Evolutionary conservation across 768 basidiomycete species (phyloP).

Genomic region (Mrakia blollopis): DNA sequence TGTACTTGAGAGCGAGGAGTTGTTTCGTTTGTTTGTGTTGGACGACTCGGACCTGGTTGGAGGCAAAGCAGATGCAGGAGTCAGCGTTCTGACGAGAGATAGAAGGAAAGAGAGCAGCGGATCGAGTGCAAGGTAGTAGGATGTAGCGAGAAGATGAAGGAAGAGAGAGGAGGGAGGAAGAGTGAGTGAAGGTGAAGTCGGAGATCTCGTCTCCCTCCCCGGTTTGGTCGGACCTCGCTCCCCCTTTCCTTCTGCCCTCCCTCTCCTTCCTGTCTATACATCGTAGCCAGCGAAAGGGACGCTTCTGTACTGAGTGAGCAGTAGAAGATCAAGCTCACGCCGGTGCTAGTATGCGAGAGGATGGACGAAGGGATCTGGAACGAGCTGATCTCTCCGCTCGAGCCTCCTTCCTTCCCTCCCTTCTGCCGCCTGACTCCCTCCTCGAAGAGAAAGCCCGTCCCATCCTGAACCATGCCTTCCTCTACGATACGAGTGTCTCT

Average conservation of each 20-base stretch:
- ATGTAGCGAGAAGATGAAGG: background rate
- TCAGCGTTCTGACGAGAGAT: background rate
- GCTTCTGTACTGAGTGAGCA: no score
- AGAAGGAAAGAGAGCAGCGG: conserved; percentile 2
- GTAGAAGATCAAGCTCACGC: background rate
- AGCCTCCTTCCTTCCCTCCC: background rate
- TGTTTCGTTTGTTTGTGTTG: conserved; percentile 91
- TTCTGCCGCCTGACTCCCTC: background rate
- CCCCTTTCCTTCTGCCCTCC: no score
- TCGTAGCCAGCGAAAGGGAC: no score
- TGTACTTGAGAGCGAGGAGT: conserved; percentile 93
- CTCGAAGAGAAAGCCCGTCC: no score
- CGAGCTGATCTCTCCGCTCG: conserved; percentile 15
- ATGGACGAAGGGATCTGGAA: background rate
- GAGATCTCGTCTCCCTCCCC: background rate
- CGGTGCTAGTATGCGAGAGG: background rate
- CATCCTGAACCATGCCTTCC: no score
- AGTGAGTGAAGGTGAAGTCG: no score
- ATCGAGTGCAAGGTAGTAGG: no score
- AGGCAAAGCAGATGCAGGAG: conserved; percentile 24
- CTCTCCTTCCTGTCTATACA: background rate
- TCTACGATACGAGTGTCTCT: no score
- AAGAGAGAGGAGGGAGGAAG: background rate
- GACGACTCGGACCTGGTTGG: conserved; percentile 79
- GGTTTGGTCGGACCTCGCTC: background rate